These are phyloP conservation scores for Russula virescens DNA, from an alignment of 768 basidiomycete species.

Conservation along the genomic window DNA sequence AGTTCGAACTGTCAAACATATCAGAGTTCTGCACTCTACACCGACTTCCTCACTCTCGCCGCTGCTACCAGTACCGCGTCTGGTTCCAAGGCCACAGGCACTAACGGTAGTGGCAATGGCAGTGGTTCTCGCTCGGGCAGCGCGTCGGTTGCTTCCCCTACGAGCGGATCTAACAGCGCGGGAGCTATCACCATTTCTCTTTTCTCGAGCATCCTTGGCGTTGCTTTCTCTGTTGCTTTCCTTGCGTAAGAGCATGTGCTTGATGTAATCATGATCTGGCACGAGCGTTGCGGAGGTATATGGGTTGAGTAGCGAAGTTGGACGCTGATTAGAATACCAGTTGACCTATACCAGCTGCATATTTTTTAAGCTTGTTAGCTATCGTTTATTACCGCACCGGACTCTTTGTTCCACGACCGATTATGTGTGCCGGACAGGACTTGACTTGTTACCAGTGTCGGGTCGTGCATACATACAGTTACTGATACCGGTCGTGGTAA, in stretches of 20 bases:
- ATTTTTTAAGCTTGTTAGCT: neutral
- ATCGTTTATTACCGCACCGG: too few relatives aligned
- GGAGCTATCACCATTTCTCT: slow-evolving; percentile 9
- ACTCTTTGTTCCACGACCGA: too few relatives aligned
- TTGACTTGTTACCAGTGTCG: too few relatives aligned
- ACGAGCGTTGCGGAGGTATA: neutral
- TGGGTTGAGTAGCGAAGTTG: neutral
- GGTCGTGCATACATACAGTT: too few relatives aligned
- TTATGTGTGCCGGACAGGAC: too few relatives aligned
- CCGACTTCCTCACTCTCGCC: slow-evolving; percentile 13
- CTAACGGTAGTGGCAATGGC: neutral
- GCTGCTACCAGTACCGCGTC: neutral
- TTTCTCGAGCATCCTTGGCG: slow-evolving; percentile 15
- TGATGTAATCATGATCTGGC: neutral
- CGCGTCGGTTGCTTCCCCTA: neutral
- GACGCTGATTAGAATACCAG: slow-evolving; percentile 3
- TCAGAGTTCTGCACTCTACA: slow-evolving; percentile 35
- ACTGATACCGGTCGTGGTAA: too few relatives aligned
- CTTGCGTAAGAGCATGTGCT: slow-evolving; percentile 3
- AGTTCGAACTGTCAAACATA: slow-evolving; percentile 42
- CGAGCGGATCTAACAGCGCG: slow-evolving; percentile 13
- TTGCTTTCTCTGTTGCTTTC: slow-evolving; percentile 18
- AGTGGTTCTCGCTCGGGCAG: neutral
- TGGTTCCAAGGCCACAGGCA: neutral
- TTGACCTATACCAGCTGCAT: slow-evolving; percentile 3